Evolutionary conservation across 2,329 filamentous ascomycete genomes (phyloP).

Genomic region (Orbilia blumenaviensis): DNA sequence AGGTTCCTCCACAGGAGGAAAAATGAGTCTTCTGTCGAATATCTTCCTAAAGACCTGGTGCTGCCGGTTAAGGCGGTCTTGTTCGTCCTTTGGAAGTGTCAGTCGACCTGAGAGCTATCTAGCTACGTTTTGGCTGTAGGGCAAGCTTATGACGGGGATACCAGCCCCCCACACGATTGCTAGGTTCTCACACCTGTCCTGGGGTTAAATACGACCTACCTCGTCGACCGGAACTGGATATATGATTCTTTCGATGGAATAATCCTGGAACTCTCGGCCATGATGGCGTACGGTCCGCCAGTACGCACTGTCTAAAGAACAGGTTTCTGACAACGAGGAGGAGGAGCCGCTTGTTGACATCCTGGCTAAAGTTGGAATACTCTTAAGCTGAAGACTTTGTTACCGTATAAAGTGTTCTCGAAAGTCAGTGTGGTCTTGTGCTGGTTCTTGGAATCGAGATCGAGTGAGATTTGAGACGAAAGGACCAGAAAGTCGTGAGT

Average conservation of each 20-base stretch:
- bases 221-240: constrained; percentile 77
- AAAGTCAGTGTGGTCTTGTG: constrained; percentile 30
- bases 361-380: constrained; percentile 39
- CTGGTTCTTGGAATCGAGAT: neutral
- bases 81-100: constrained; percentile 68
- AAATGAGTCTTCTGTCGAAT: constrained; percentile 74
- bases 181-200: constrained; percentile 1
- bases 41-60: constrained; percentile 71
- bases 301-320: constrained; percentile 68
- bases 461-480: constrained; percentile 15
- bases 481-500: constrained; percentile 31
- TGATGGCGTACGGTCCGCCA: constrained; percentile 70
- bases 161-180: constrained; percentile 30
- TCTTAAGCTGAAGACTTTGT: constrained; percentile 40
- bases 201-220: constrained; percentile 63
- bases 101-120: constrained; percentile 1
- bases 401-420: constrained; percentile 30
- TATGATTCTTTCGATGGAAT: constrained; percentile 71
- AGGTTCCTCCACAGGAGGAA: constrained; percentile 71
- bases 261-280: constrained; percentile 73
- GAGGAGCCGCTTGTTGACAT: constrained; percentile 54
- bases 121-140: neutral
- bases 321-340: constrained; percentile 61
- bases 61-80: constrained; percentile 71
- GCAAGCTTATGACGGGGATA: constrained; percentile 9